Evolutionary conservation across 2,329 filamentous ascomycete species (phyloP), one percentile per base, ranked within the genome.

Genomic region (Helotiales sp.): DNA sequence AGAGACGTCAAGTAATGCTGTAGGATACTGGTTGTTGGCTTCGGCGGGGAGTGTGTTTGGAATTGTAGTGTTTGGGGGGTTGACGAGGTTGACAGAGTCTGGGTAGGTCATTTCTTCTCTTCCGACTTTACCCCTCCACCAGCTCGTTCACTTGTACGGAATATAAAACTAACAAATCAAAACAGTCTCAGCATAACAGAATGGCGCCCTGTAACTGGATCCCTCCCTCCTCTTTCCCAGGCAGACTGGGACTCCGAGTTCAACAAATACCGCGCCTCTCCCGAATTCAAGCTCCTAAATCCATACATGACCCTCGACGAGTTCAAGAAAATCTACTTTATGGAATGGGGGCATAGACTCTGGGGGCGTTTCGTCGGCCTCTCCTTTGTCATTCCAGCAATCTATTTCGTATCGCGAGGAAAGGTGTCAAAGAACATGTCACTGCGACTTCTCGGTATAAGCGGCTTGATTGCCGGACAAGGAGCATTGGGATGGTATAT

Each of bases 401-500:
- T 91, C 64, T 98, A 97, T 84, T 96, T 98, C 77, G 87, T 97
- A 76, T 89, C 90, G 22, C 89, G 91, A 50, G 88, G 91, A 71
- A 88, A 88, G 69, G 94, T 98, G 54, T 91, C 92, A 26, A 84
- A 84, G 61, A 88, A 87, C 62, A 96, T 97, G 90, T 89, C 93
- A 17, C 78, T 84, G 73, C 90, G 92, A 70, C 84, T 99, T 15
- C 82, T 88, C 47, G 95, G 93, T 13, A 98, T 99, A 70, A 92
- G 93, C 50, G 88, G 86, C 58, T 84, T 98, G 74, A 97, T 99
- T 75, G 96, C 93, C 63, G 96, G 97, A 79, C 96, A 99, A 79
- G 96, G 96, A 52, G 87, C 96, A 75, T 90, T 99, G 71, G 96
- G 96, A 63, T 99, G 96, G 96, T 99, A 96, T 93, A 99, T 99